Base-by-base conservation (phyloP, 306 rosid genomes). In the Ziziphus jujuba region DNA sequence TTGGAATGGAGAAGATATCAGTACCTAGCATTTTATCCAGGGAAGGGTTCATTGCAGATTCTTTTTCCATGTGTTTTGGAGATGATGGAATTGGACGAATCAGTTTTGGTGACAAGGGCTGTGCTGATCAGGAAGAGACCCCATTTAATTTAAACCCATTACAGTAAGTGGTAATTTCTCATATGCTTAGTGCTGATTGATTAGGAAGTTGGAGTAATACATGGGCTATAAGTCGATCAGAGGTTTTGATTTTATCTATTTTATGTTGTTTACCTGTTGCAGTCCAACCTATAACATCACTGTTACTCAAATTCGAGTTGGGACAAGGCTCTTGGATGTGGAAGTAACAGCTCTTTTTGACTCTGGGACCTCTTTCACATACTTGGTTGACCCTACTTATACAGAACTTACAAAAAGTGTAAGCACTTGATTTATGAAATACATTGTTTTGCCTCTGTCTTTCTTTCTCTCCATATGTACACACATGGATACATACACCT, bases 1-100 rank as follows among this genome's bases (percentile, higher is more conserved):
- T 89, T 25, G 98, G 98, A 48, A 89, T 92, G 98, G 92, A 86
- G 85, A 87, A 87, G 75, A 85, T 92, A 87, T 92, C 98, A 47
- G 98, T 92, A 79, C 98, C 98, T 72, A 92, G 97, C 81, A 75
- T 87, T 75, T 84, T 92, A 69, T 85, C 97, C 24, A 77, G 87
- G 65, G 92, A 87, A 68, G 98, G 98, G 16, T 79, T 85, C 54
- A 89, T 74, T 4, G 89, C 92, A 48, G 84, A 92, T 84, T 92
- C 98, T 51, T 89, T 92, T 72, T 89, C 98, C 72, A 87, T 92
- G 98, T 92, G 98, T 81, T 92, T 92, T 61, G 91, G 98, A 73
- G 86, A 72, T 17, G 96, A 89, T 76, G 96, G 98, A 38, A 33
- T 89, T 73, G 98, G 98, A 75, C 85, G 98, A 76, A 89, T 89